Evolutionary conservation across 106 monocot genomes (phyloP), one percentile per base, ranked within the genome.

Genomic region (Vanilla planifolia): DNA sequence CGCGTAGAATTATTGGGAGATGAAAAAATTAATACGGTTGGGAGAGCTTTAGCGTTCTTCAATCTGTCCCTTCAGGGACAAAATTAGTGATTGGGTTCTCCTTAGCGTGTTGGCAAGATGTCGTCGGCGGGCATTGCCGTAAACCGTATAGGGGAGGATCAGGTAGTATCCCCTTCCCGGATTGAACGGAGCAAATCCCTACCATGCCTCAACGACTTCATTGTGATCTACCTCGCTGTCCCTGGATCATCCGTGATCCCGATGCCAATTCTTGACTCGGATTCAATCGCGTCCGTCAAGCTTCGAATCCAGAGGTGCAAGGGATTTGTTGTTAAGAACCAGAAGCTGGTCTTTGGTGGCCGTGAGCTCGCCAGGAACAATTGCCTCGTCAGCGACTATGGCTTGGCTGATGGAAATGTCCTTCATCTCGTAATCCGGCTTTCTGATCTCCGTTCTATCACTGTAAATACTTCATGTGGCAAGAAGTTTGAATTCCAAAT

Each of bases 241-340:
- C 74, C 85, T 8, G 83, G 79, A 0, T 76, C 71, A 7, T 51
- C 80, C 0, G 51, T 69, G 55, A 71, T 86, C 60, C 86, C 86
- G 3, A 52, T 92, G 64, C 48, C 66, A 23, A 73, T 92, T 6
- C 63, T 80, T 17, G 86, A 79, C 45, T 80, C 74, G 10, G 91
- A 92, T 22, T 92, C 86, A 4, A 86, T 92, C 17, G 77, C 86
- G 8, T 83, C 83, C 14, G 74, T 92, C 58, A 86, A 92, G 77
- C 86, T 92, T 34, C 69, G 77, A 33, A 83, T 92, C 55, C 91
- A 92, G 69, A 58, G 33, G 27, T 77, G 40, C 66, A 92, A 80
- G 48, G 91, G 91, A 13, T 82, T 83, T 47, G 67, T 80, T 3
- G 77, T 77, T 20, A 92, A 75, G 70, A 92, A 92, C 48, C 91